Conservation (phyloP, 208 protist species). For the Kentomonas sorsogonicus region DNA sequence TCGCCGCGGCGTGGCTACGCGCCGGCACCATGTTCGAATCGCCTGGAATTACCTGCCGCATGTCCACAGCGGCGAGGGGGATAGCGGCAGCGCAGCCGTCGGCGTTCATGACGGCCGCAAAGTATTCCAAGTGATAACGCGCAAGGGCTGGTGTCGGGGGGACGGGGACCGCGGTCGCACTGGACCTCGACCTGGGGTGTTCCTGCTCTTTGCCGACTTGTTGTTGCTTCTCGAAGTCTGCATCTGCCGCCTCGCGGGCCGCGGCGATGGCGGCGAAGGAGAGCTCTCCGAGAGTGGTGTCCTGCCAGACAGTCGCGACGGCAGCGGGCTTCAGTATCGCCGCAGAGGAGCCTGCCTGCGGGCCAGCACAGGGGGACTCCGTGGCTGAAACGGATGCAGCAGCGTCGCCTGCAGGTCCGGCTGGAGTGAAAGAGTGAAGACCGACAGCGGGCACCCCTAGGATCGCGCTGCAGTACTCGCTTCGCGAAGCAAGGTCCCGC, state of each 20-base stretch:
- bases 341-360: background rate
- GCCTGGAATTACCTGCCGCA: conserved; percentile 42
- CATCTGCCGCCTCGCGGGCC: conserved; percentile 20
- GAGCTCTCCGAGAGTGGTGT: conserved; percentile 25
- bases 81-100: conserved; percentile 39
- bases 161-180: too few species aligned
- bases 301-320: conserved; percentile 16
- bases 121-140: conserved; percentile 42
- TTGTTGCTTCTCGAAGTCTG: conserved; percentile 9
- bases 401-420: too few species aligned
- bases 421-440: too few species aligned
- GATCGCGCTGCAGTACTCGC: conserved; percentile 25
- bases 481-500: conserved; percentile 19
- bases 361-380: too few species aligned
- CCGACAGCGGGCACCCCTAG: conserved; percentile 21
- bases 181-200: too few species aligned
- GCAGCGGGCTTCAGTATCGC: background rate
- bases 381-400: conserved; percentile 6
- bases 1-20: conserved; percentile 7
- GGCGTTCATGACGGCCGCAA: conserved; percentile 24
- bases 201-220: too few species aligned
- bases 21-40: conserved; percentile 22
- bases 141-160: too few species aligned
- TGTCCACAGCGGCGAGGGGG: conserved; percentile 35
- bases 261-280: conserved; percentile 8